Conservation (phyloP, 2,329 filamentous ascomycete species). For the Magnaporthales sp. region DNA sequence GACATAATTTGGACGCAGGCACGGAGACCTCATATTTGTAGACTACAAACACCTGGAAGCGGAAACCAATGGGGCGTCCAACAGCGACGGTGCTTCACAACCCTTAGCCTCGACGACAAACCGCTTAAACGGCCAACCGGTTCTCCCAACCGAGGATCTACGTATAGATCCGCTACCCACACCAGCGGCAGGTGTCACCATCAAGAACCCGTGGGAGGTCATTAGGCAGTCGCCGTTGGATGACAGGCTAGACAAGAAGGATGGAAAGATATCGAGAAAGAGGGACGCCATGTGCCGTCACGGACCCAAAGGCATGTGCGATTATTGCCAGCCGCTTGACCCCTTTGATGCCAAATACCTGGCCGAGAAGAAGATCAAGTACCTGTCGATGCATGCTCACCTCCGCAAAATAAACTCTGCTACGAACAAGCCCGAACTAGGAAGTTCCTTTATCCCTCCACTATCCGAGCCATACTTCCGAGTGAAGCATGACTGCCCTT, state of each 20-base stretch:
- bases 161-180: slow-evolving; percentile 49
- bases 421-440: slow-evolving; percentile 91
- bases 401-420: slow-evolving; percentile 91
- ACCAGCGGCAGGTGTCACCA: slow-evolving; percentile 44
- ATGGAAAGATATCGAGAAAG: slow-evolving; percentile 78
- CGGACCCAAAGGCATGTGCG: slow-evolving; percentile 96
- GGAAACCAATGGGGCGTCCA: slow-evolving; percentile 15
- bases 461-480: slow-evolving; percentile 88
- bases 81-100: slow-evolving; percentile 31
- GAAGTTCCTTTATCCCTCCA: slow-evolving; percentile 92
- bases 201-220: slow-evolving; percentile 89
- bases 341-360: slow-evolving; percentile 87
- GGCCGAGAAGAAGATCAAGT: slow-evolving; percentile 96
- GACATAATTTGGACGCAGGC: slow-evolving; percentile 39
- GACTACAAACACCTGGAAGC: slow-evolving; percentile 60
- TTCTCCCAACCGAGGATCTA: slow-evolving; percentile 59
- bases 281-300: slow-evolving; percentile 85
- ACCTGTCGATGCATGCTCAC: slow-evolving; percentile 91
- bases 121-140: slow-evolving; percentile 69
- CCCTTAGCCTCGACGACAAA: slow-evolving; percentile 39
- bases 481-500: slow-evolving; percentile 81
- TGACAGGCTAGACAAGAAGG: slow-evolving; percentile 73
- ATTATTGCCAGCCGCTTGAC: slow-evolving; percentile 96
- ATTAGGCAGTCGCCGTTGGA: slow-evolving; percentile 84
- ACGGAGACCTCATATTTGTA: slow-evolving; percentile 87